Conservation (phyloP, 2,329 filamentous ascomycete genomes). For the Aspergillus uvarum region DNA sequence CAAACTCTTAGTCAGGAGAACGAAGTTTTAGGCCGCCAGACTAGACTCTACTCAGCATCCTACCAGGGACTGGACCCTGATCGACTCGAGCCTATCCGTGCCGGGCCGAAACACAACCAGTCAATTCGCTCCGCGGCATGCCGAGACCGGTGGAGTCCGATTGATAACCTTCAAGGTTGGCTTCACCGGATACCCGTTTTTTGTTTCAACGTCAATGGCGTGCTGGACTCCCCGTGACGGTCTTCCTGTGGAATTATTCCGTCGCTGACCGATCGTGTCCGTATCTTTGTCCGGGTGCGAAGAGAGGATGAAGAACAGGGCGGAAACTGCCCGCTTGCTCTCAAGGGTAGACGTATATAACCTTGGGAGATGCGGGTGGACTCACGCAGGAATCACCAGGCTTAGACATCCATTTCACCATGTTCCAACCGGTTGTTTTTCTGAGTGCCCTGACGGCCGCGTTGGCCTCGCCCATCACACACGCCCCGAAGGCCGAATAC, state of each 20-base stretch:
- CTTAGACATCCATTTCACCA: not conserved
- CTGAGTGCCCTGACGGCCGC: not conserved
- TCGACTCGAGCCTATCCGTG: not conserved
- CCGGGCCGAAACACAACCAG: not conserved
- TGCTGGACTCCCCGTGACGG: too few relatives aligned
- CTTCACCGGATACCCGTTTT: too few relatives aligned
- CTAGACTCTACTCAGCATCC: not conserved
- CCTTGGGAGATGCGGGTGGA: not conserved
- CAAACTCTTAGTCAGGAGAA: conserved; percentile 2
- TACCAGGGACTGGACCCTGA: not conserved
- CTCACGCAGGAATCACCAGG: not conserved
- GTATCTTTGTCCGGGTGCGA: too few relatives aligned
- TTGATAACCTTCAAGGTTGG: not conserved
- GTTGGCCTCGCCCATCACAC: not conserved
- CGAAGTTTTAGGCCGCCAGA: not conserved
- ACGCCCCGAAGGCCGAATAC: conserved; percentile 15
- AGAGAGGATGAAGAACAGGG: too few relatives aligned
- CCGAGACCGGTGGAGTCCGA: not conserved
- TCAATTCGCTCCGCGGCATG: not conserved
- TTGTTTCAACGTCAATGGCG: too few relatives aligned
- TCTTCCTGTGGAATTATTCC: too few relatives aligned
- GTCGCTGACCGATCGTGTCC: too few relatives aligned
- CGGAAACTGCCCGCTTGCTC: too few relatives aligned
- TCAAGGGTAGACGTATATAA: not conserved
- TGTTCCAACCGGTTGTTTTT: not conserved